Conservation (phyloP, 306 rosid species). For the Trifolium dubium region DNA sequence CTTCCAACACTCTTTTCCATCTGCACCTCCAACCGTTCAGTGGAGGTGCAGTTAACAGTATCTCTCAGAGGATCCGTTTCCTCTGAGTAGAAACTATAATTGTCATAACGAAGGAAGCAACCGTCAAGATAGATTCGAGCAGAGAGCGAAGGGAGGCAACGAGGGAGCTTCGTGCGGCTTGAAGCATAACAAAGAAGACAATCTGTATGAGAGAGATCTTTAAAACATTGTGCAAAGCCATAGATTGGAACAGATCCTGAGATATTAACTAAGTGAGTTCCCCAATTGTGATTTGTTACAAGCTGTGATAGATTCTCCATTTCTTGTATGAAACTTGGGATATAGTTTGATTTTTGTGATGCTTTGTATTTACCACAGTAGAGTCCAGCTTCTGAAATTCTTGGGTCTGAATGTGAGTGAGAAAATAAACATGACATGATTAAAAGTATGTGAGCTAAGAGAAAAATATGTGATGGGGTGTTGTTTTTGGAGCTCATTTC, state of each 20-base stretch:
- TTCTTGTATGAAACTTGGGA: slow-evolving; percentile 68
- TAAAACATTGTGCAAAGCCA: slow-evolving; percentile 72
- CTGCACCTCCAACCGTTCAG: slow-evolving; percentile 18
- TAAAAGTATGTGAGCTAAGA: slow-evolving; percentile 27
- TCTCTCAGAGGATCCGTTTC: slow-evolving; percentile 44
- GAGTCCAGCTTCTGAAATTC: slow-evolving; percentile 57
- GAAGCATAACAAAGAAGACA: slow-evolving; percentile 85
- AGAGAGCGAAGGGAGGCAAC: slow-evolving; percentile 74
- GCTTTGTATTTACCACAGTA: slow-evolving; percentile 54
- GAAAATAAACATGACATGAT: slow-evolving; percentile 31
- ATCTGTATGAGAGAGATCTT: slow-evolving; percentile 73
- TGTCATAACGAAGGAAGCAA: slow-evolving; percentile 83
- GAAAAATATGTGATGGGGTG: neutral
- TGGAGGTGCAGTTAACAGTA: slow-evolving; percentile 53
- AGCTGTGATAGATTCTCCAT: slow-evolving; percentile 66
- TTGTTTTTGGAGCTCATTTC: slow-evolving; percentile 20
- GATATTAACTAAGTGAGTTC: slow-evolving; percentile 50
- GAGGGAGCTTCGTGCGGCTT: slow-evolving; percentile 73
- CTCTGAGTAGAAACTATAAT: slow-evolving; percentile 64
- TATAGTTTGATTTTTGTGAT: slow-evolving; percentile 37
- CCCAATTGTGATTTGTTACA: slow-evolving; percentile 49
- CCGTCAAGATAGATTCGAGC: slow-evolving; percentile 85
- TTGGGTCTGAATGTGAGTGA: slow-evolving; percentile 56
- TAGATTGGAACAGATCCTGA: slow-evolving; percentile 51
- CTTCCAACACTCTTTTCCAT: slow-evolving; percentile 38